Conservation (phyloP, 169 alveolate species). For the Neospora caninum region DNA sequence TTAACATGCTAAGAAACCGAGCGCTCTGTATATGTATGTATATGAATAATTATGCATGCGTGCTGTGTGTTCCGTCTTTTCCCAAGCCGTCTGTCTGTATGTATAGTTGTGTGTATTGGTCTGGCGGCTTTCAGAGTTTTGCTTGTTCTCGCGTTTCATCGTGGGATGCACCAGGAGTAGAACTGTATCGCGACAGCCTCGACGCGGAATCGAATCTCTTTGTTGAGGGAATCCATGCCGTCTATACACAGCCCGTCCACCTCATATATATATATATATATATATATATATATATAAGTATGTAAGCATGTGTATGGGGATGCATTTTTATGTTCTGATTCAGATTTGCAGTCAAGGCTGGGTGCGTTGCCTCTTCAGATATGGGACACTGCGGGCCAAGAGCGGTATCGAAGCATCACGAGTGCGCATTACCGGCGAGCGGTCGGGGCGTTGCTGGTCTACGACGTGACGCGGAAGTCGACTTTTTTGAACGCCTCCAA, state of each 20-base stretch:
- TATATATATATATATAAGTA: not conserved
- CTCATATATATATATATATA: slow-evolving; percentile 1
- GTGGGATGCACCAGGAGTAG: too few relatives aligned
- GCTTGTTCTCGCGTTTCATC: too few relatives aligned
- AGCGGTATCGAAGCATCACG: slow-evolving; percentile 93
- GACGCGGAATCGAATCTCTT: too few relatives aligned
- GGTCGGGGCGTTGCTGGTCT: slow-evolving; percentile 96
- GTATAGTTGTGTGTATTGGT: too few relatives aligned
- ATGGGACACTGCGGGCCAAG: slow-evolving; percentile 96
- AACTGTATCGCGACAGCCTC: too few relatives aligned
- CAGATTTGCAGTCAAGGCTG: not conserved
- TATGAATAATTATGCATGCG: not conserved
- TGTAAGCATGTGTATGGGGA: not conserved
- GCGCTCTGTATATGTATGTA: not conserved
- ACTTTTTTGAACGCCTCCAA: slow-evolving; percentile 88
- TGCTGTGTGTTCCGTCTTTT: too few relatives aligned
- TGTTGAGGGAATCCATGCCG: too few relatives aligned
- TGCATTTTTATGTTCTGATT: not conserved
- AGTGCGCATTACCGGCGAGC: slow-evolving; percentile 94
- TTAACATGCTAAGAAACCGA: too few relatives aligned
- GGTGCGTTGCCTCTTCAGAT: slow-evolving; percentile 18
- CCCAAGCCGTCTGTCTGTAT: too few relatives aligned
- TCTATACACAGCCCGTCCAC: not conserved
- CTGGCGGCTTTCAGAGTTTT: too few relatives aligned
- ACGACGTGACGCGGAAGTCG: slow-evolving; percentile 92